Conservation (phyloP, 371 early-diverging fungal genomes). For the Lichtheimia ornata region DNA sequence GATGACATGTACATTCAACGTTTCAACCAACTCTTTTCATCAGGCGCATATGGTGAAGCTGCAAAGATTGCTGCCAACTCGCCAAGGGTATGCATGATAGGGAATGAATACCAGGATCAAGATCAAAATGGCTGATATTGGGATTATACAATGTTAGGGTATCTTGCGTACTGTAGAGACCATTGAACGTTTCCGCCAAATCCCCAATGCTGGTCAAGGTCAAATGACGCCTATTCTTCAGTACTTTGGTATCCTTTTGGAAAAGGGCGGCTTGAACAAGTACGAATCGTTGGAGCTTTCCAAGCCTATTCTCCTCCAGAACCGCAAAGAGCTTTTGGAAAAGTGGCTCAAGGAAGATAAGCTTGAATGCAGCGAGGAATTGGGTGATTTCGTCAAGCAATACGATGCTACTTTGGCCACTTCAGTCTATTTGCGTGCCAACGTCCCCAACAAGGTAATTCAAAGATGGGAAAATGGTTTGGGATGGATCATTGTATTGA, state of each 20-base stretch:
- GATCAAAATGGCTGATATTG: constrained; percentile 2
- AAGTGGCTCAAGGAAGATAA: constrained; percentile 99
- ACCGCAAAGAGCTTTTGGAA: constrained; percentile 91
- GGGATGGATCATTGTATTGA: neutral
- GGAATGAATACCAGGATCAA: neutral
- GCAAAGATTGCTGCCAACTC: constrained; percentile 96
- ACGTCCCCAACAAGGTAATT: constrained; percentile 79
- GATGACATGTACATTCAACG: constrained; percentile 89
- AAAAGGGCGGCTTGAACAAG: constrained; percentile 94
- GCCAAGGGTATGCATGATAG: constrained; percentile 73
- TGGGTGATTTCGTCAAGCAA: constrained; percentile 96
- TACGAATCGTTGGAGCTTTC: constrained; percentile 94
- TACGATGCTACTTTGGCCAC: constrained; percentile 88
- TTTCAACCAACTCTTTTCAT: constrained; percentile 81
- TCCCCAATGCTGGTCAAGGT: constrained; percentile 71
- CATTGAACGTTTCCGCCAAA: constrained; percentile 92
- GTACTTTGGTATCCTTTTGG: constrained; percentile 96
- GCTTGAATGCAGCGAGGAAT: constrained; percentile 95
- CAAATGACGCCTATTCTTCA: constrained; percentile 93
- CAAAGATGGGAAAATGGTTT: neutral
- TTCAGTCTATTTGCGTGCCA: constrained; percentile 93
- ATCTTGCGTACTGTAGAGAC: constrained; percentile 94
- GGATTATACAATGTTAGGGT: constrained; percentile 53
- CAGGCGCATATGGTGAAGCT: constrained; percentile 85
- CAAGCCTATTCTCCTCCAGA: constrained; percentile 90